Percentiles rank a stretch among this genome's conserved stretches.
These are phyloP conservation scores for Pholiota adiposa DNA, from an alignment of 1,284 basidiomycete genomes.

Conservation along the genomic window DNA sequence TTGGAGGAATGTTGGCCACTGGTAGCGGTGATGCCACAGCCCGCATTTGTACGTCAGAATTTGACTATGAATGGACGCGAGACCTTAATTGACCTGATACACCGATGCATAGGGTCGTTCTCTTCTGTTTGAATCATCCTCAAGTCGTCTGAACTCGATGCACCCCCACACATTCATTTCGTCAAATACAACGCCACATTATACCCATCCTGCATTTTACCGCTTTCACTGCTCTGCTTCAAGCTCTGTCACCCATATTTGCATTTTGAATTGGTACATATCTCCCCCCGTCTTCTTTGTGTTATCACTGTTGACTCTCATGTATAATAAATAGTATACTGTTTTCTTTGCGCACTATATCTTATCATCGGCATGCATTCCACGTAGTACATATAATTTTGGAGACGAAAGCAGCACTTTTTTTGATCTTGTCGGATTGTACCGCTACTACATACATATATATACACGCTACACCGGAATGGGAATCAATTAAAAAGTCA, in stretches of 20 bases:
- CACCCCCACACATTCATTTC: background rate
- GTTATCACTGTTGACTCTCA: background rate
- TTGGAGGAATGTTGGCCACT: constrained; percentile 79
- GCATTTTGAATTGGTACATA: background rate
- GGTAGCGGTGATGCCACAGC: constrained; percentile 73
- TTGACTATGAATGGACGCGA: background rate
- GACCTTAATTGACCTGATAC: background rate
- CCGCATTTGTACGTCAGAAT: constrained; percentile 20
- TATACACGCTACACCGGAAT: background rate
- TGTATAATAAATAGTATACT: background rate
- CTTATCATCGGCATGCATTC: background rate
- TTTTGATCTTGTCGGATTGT: background rate
- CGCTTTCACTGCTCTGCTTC: background rate
- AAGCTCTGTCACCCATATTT: background rate
- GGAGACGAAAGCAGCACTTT: background rate
- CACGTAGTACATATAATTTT: background rate
- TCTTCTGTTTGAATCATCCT: background rate
- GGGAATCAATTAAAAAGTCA: background rate
- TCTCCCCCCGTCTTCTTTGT: background rate
- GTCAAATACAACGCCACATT: background rate
- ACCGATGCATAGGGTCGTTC: constrained; percentile 12
- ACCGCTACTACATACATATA: background rate
- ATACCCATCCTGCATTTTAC: background rate
- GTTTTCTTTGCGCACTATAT: background rate
- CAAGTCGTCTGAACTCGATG: background rate